Evolutionary conservation across 768 basidiomycete genomes (phyloP).

Genomic region (Mycena vulgaris): DNA sequence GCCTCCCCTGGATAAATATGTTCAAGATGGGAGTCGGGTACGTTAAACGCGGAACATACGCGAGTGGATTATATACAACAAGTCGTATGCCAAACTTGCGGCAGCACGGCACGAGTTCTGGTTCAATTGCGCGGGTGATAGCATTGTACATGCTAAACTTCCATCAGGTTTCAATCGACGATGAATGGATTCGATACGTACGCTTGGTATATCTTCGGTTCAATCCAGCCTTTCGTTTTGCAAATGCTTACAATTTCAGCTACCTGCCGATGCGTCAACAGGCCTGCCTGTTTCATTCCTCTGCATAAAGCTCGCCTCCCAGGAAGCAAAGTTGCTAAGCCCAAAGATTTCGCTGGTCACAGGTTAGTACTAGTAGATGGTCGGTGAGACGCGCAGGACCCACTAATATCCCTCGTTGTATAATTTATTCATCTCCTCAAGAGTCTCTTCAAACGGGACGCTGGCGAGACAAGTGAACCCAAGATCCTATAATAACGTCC

Average conservation of each 20-base stretch:
- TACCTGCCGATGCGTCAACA: constrained; percentile 48
- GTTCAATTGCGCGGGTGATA: constrained; percentile 62
- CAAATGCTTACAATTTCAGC: constrained; percentile 66
- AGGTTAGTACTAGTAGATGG: neutral
- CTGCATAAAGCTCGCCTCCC: constrained; percentile 54
- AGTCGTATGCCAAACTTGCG: constrained; percentile 64
- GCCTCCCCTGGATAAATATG: constrained; percentile 53
- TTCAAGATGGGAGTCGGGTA: constrained; percentile 10
- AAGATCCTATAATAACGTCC: neutral
- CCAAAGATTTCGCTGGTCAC: constrained; percentile 61
- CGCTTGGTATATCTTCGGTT: constrained; percentile 66
- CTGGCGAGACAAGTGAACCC: constrained; percentile 37
- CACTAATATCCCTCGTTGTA: constrained; percentile 64
- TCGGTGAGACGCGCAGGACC: constrained; percentile 27
- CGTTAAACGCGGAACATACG: constrained; percentile 42
- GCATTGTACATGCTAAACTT: constrained; percentile 56
- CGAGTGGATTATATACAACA: constrained; percentile 63
- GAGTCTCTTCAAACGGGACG: constrained; percentile 64
- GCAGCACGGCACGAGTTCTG: constrained; percentile 64
- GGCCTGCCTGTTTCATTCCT: neutral
- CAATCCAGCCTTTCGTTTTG: constrained; percentile 59
- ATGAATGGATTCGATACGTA: constrained; percentile 30
- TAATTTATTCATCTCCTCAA: constrained; percentile 58
- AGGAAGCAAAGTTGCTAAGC: constrained; percentile 64
- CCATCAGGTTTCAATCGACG: neutral